Evolutionary conservation across 75 land plant genomes (phyloP), one percentile per base, ranked within the genome.

Genomic region (Chamaecyparis obtusa): DNA sequence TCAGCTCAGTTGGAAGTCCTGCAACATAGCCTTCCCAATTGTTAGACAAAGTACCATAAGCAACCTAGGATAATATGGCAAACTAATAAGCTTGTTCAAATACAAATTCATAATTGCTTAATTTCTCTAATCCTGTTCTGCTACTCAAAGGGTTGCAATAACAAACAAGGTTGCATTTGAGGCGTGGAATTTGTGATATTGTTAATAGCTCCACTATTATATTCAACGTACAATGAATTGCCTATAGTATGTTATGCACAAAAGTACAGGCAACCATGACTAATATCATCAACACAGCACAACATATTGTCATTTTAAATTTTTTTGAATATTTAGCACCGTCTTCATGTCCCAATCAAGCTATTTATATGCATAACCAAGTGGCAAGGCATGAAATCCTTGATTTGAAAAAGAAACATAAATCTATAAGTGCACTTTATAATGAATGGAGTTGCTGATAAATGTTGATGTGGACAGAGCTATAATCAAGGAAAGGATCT

Each of bases 1-100:
- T 60, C 46, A 95, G 57, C 86, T 95, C 96, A 84, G 41, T 81
- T 46, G 96, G 91, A 84, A 88, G 64, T 48, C 89, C 95, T 95
- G 84, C 33, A 82, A 80, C 82, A 79, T 84, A 81, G 9, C 5
- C n/a, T 46, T 81, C n/a, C 43, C 44, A 37, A 78, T 37, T 78
- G 44, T 78, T 78, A 33, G 81, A 81, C 21, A 46, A 46, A 44
- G 46, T 81, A 27, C 48, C 2, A 80, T n/a, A 81, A 10, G 41
- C 30, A 21, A 81, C 4, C 27, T 27, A 46, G 32, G 14, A 24
- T 24, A 19, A 46, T 9, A 46, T 21, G 15, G 24, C 14, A 46
- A 81, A 81, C 33, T 81, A 27, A 81, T 43, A 81, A 46, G 44
- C 83, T 78, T 78, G 24, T 19, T 39, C 43, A 78, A 3, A 81